Percentiles rank a stretch among this genome's conserved stretches.
Evolutionary conservation across 2,329 filamentous ascomycete genomes (phyloP).

Genomic region (Xylariaceae sp.): DNA sequence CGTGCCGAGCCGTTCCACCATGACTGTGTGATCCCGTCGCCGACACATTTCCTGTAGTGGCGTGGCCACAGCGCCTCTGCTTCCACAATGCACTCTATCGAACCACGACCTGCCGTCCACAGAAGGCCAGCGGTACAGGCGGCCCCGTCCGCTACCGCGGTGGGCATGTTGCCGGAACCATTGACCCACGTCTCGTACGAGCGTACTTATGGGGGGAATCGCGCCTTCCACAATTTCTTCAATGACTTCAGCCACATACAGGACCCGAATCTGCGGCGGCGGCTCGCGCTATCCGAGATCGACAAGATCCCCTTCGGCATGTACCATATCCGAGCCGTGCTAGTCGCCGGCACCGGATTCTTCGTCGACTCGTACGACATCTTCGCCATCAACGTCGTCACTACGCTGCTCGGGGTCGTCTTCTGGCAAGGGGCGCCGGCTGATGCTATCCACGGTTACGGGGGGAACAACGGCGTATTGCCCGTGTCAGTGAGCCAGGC

Average conservation of each 20-base stretch:
- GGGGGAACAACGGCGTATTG: conserved; percentile 49
- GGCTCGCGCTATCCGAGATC: conserved; percentile 71
- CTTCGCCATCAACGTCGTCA: conserved; percentile 73
- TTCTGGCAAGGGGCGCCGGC: conserved; percentile 55
- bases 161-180: conserved; percentile 39
- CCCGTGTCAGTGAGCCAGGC: conserved; percentile 63
- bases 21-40: conserved; percentile 9
- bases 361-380: conserved; percentile 79
- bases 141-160: conserved; percentile 7
- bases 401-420: conserved; percentile 66
- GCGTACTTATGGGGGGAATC: conserved; percentile 56
- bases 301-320: conserved; percentile 73
- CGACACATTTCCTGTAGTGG: conserved; percentile 4
- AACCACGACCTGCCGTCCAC: conserved; percentile 1
- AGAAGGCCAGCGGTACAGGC: background rate
- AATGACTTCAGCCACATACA: conserved; percentile 61
- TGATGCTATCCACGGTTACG: conserved; percentile 39
- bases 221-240: conserved; percentile 69
- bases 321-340: conserved; percentile 68
- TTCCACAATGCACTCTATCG: background rate
- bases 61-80: conserved; percentile 3
- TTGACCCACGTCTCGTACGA: conserved; percentile 31
- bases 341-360: conserved; percentile 77
- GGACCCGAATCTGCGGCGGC: conserved; percentile 71
- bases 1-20: conserved; percentile 7